These are phyloP conservation scores for Candida sakaeoensis DNA, from an alignment of 805 yeast genomes.

Conservation along the genomic window DNA sequence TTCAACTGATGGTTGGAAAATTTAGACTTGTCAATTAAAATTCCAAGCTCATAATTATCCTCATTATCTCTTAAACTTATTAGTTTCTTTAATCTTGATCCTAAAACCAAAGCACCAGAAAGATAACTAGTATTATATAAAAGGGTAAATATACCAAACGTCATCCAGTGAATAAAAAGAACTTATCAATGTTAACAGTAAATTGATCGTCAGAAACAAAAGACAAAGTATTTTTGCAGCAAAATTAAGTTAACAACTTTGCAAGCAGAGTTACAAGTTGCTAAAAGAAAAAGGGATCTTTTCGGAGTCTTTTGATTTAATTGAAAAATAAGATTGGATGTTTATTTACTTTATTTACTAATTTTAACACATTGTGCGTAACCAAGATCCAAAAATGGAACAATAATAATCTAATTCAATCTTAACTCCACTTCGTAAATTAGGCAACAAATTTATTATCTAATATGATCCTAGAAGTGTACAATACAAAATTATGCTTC, in stretches of 20 bases:
- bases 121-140: slow-evolving; percentile 49
- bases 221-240: too few relatives aligned
- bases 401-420: not conserved
- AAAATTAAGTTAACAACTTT: too few relatives aligned
- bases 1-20: slow-evolving; percentile 25
- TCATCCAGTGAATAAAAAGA: slow-evolving; percentile 13
- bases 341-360: not conserved
- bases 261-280: too few relatives aligned
- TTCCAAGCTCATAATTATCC: slow-evolving; percentile 20
- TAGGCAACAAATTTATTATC: too few relatives aligned
- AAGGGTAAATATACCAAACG: slow-evolving; percentile 43
- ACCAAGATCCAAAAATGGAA: not conserved
- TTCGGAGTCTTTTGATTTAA: not conserved
- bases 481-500: too few relatives aligned
- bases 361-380: not conserved
- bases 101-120: slow-evolving; percentile 57
- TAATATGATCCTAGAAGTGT: too few relatives aligned
- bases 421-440: not conserved
- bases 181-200: too few relatives aligned
- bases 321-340: not conserved
- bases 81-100: slow-evolving; percentile 25
- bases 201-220: too few relatives aligned
- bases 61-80: slow-evolving; percentile 7
- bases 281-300: not conserved
- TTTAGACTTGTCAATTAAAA: slow-evolving; percentile 28